Conservation (phyloP, 306 rosid species). For the Vigna hirtella region DNA sequence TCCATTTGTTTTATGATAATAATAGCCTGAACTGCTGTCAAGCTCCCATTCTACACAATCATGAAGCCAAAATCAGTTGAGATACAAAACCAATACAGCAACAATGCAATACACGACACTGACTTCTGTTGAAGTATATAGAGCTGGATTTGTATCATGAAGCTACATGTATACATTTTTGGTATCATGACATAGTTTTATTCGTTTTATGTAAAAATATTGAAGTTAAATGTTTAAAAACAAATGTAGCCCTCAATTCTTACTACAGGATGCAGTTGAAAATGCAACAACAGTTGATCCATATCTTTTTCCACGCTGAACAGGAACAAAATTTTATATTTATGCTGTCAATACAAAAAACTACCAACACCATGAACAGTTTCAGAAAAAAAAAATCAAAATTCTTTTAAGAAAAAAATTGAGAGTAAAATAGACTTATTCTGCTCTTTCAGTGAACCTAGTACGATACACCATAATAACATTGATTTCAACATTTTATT, state of each 20-base stretch:
- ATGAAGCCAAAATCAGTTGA: constrained; percentile 59
- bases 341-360: constrained; percentile 3
- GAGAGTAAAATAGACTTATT: background rate
- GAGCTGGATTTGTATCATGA: constrained; percentile 21
- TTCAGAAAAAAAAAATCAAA: constrained; percentile 14
- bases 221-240: background rate
- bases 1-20: constrained; percentile 81
- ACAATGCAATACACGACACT: constrained; percentile 3
- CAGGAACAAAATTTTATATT: background rate
- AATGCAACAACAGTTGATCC: background rate
- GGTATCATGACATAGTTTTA: background rate
- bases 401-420: background rate
- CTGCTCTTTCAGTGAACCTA: constrained; percentile 6
- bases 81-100: constrained; percentile 29
- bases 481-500: background rate
- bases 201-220: background rate
- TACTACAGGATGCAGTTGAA: background rate
- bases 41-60: constrained; percentile 85
- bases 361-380: background rate
- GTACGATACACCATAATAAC: constrained; percentile 9
- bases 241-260: background rate
- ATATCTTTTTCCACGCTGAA: background rate
- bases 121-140: background rate
- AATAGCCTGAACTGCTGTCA: constrained; percentile 84
- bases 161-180: background rate